Base-by-base conservation (phyloP, 108 stramenopile genomes). In the Skeletonema grethae region DNA sequence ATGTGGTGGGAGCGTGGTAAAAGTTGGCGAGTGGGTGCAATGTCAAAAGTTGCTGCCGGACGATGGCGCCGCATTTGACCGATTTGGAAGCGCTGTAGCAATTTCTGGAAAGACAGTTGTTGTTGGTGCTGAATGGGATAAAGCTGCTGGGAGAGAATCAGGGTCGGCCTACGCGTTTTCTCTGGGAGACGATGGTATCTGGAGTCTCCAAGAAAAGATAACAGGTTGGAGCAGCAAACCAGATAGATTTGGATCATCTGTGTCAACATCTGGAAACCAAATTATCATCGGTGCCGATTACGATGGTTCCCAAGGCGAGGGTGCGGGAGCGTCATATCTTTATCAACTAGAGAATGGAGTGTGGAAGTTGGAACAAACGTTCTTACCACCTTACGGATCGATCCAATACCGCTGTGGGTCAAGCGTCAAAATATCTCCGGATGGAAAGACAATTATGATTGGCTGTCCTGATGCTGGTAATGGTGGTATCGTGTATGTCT, bases 1-100 rank as follows among this genome's bases (percentile, higher is more conserved):
- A 24, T 76, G 76, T 57, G 68, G 76, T 57, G 68, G 76, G 6
- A 15, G 46, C 7, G 18, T 24, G 22, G 22, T 15, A 9, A 48
- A 50, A 41, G 61, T 43, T 0, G 68, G 68, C n/a, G 55, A 69
- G 18, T 76, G 76, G 76, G 43, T 76, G 1, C 68, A 76, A 43
- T 76, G 76, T 53, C 76, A 76, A 69, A 76, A 76, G 41, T 41
- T 76, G 16, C 53, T 75, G 38, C 76, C 69, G 16, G 76, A 76
- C 22, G 76, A 76, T 69, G 76, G 69, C 34, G 61, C 55, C 0
- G 34, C 76, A 1, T 36, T 30, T n/a, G 76, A 76, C 62, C 31
- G 63, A 46, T 76, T 76, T 65, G 76, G 68, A 11, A 76, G 36
- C 48, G 8, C 55, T 8, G 63, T 76, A 4, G 36, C 69, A 58